Evolutionary conservation across 805 yeast genomes (phyloP).

Genomic region (Candida verbasci): DNA sequence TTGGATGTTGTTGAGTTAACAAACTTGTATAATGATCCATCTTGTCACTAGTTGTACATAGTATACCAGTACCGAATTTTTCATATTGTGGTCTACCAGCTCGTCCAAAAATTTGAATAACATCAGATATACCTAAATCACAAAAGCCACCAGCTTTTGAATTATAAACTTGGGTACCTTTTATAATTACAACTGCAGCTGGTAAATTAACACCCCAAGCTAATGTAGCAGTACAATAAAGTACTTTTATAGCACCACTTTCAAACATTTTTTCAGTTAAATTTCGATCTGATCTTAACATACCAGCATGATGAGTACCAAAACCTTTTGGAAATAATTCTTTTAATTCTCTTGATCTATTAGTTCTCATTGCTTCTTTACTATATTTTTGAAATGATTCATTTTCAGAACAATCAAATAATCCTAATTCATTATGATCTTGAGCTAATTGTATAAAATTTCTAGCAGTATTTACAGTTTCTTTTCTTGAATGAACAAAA

Average conservation of each 20-base stretch:
- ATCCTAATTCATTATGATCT: conserved; percentile 48
- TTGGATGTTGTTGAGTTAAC: conserved; percentile 92
- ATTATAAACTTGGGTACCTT: conserved; percentile 95
- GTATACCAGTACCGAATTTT: conserved; percentile 84
- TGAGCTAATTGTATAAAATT: conserved; percentile 66
- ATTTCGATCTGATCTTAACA: conserved; percentile 87
- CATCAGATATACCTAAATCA: conserved; percentile 94
- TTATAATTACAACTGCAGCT: conserved; percentile 94
- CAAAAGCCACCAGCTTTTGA: conserved; percentile 91
- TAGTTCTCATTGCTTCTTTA: conserved; percentile 63
- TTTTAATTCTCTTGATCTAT: conserved; percentile 70
- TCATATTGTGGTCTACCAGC: conserved; percentile 99
- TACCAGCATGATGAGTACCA: conserved; percentile 97
- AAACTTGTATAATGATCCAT: conserved; percentile 86
- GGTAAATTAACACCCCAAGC: conserved; percentile 99
- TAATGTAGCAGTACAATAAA: conserved; percentile 93
- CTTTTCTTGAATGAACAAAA: conserved; percentile 93
- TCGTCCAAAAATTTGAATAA: conserved; percentile 96
- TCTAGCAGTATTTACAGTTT: conserved; percentile 79
- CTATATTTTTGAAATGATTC: conserved; percentile 41
- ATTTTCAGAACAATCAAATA: conserved; percentile 55
- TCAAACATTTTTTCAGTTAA: conserved; percentile 83
- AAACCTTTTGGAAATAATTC: conserved; percentile 80
- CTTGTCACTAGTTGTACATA: conserved; percentile 77
- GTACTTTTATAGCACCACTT: conserved; percentile 79